phyloP scores from a whole-genome alignment of 2,329 filamentous ascomycete species.

The Botrytis byssoidea region DNA sequence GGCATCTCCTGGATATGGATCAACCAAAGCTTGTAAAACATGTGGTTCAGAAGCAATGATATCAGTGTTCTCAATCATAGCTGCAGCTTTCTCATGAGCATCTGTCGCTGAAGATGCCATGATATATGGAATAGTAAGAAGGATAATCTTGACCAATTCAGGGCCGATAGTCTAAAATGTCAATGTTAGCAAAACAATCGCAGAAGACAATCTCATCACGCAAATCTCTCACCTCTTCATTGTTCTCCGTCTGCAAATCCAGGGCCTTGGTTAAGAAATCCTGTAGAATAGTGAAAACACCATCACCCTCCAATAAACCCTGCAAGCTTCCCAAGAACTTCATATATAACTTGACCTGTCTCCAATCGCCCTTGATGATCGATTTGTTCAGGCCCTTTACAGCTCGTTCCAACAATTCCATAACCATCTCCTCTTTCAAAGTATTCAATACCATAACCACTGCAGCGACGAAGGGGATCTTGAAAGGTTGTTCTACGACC shows the following conservation, averaged over 20 bases:
- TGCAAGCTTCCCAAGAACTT: slow-evolving; percentile 89
- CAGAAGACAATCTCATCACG: slow-evolving; percentile 28
- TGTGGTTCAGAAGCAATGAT: slow-evolving; percentile 90
- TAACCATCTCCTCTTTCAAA: slow-evolving; percentile 70
- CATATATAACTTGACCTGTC: slow-evolving; percentile 84
- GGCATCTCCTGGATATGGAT: slow-evolving; percentile 71
- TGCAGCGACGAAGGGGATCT: slow-evolving; percentile 91
- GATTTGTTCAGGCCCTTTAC: slow-evolving; percentile 62
- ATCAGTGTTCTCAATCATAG: slow-evolving; percentile 88
- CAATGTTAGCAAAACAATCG: slow-evolving; percentile 20
- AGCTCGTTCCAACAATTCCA: slow-evolving; percentile 65
- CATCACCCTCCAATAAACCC: slow-evolving; percentile 75
- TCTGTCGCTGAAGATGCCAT: slow-evolving; percentile 71
- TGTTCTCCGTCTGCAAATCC: slow-evolving; percentile 87
- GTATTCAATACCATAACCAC: slow-evolving; percentile 78
- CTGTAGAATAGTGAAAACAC: slow-evolving; percentile 79
- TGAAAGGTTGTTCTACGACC: slow-evolving; percentile 87
- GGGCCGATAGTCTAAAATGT: slow-evolving; percentile 60
- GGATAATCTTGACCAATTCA: slow-evolving; percentile 94
- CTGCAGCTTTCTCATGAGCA: slow-evolving; percentile 70
- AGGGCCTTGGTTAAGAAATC: slow-evolving; percentile 91
- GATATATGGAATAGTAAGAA: slow-evolving; percentile 89
- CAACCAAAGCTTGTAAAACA: slow-evolving; percentile 78
- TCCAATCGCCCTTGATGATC: slow-evolving; percentile 76
- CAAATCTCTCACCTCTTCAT: slow-evolving; percentile 73